phyloP scores from a whole-genome alignment of 2,329 filamentous ascomycete species.

The Penicillium italicum region DNA sequence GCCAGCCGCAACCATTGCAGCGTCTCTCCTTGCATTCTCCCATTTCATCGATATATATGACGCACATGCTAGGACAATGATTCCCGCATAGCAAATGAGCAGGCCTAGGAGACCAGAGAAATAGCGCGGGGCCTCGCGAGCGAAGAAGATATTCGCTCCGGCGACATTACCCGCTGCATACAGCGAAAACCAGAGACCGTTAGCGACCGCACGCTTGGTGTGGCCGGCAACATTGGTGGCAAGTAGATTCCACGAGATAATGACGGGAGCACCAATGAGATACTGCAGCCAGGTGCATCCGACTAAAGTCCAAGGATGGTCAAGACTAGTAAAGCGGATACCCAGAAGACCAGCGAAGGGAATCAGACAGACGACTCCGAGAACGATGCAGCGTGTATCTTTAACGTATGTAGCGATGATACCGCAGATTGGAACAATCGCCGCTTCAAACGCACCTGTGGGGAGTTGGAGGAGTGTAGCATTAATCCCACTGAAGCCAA shows the following conservation, averaged over 20 bases:
- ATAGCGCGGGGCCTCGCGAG: conserved; percentile 44
- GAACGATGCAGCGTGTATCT: conserved; percentile 37
- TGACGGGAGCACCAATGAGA: conserved; percentile 49
- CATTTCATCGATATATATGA: conserved; percentile 26
- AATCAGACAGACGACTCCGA: conserved; percentile 29
- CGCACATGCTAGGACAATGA: conserved; percentile 34
- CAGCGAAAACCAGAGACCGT: conserved; percentile 50
- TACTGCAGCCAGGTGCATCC: conserved; percentile 55
- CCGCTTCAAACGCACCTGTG: conserved; percentile 33
- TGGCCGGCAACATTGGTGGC: conserved; percentile 49
- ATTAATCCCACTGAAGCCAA: conserved; percentile 32
- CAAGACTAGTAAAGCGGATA: conserved; percentile 47
- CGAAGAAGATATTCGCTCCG: conserved; percentile 49
- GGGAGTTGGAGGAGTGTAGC: conserved; percentile 37
- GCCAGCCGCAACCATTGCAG: background rate
- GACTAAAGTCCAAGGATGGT: conserved; percentile 49
- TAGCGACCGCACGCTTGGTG: conserved; percentile 50
- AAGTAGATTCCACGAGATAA: conserved; percentile 52
- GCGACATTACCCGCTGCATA: conserved; percentile 50
- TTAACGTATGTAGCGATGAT: conserved; percentile 45
- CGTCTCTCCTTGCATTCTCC: conserved; percentile 26
- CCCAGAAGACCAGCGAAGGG: conserved; percentile 49
- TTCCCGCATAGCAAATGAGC: conserved; percentile 44
- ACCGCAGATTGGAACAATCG: conserved; percentile 37
- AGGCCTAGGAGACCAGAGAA: conserved; percentile 45